Evolutionary conservation across 441 rosid genomes (phyloP).

Genomic region (Pelargonium fulgidum): DNA sequence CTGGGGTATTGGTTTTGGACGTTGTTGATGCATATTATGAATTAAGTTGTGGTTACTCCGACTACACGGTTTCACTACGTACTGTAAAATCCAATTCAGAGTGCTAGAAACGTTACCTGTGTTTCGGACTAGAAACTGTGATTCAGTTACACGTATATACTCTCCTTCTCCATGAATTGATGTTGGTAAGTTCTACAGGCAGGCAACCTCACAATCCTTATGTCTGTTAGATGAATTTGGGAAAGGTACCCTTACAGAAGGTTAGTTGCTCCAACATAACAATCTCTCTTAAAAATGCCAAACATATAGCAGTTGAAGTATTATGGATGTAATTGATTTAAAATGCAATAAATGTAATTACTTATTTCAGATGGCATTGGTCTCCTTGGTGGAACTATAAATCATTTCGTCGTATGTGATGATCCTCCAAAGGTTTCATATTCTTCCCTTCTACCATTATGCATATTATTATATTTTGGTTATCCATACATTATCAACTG

Average conservation of each 20-base stretch:
- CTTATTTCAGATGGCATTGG: slow-evolving; percentile 78
- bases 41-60: slow-evolving; percentile 6
- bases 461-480: neutral
- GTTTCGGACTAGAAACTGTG: neutral
- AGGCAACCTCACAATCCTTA: slow-evolving; percentile 82
- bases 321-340: slow-evolving; percentile 15
- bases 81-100: neutral
- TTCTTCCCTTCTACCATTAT: slow-evolving; percentile 18
- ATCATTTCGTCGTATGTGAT: slow-evolving; percentile 50
- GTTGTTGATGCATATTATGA: slow-evolving; percentile 9
- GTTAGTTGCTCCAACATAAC: slow-evolving; percentile 31
- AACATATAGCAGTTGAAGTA: neutral
- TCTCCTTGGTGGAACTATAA: slow-evolving; percentile 88
- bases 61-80: slow-evolving; percentile 11
- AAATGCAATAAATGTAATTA: slow-evolving; percentile 17
- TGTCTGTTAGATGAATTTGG: slow-evolving; percentile 97
- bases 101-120: neutral
- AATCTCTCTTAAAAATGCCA: slow-evolving; percentile 1
- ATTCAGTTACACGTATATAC: slow-evolving; percentile 6
- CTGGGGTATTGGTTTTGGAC: slow-evolving; percentile 16
- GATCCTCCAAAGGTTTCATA: slow-evolving; percentile 83
- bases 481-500: neutral
- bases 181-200: slow-evolving; percentile 46
- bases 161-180: slow-evolving; percentile 16
- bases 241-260: slow-evolving; percentile 97